These are phyloP conservation scores for Trichothecium sympodiale DNA, from an alignment of 2,329 filamentous ascomycete species.

Conservation along the genomic window DNA sequence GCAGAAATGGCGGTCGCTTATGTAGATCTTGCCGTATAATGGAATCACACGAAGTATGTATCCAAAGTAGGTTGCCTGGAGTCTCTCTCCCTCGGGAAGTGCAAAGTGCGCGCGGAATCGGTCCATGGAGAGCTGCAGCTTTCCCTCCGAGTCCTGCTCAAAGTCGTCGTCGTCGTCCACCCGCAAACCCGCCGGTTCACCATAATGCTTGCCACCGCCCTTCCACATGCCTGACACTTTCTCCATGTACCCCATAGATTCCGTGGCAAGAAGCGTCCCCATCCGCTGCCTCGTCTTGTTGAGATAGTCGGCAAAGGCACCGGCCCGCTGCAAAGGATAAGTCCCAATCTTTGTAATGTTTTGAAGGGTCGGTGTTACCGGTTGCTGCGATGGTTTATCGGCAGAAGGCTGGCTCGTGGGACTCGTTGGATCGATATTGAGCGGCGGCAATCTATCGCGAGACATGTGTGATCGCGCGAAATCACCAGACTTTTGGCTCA, in stretches of 20 bases:
- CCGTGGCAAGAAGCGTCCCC: constrained; percentile 71
- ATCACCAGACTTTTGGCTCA: too few species aligned
- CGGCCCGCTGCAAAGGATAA: constrained; percentile 75
- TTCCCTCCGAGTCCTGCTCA: constrained; percentile 49
- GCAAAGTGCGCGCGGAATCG: constrained; percentile 87
- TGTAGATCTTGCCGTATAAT: constrained; percentile 92
- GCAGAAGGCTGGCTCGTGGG: background rate
- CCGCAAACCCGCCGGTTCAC: constrained; percentile 42
- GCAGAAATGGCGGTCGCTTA: constrained; percentile 79
- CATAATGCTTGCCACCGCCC: constrained; percentile 81
- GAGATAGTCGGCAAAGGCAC: constrained; percentile 72
- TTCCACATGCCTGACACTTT: constrained; percentile 98
- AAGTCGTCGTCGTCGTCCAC: constrained; percentile 44
- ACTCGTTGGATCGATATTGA: too few species aligned
- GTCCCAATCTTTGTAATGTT: constrained; percentile 50
- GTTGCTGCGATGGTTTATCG: constrained; percentile 2
- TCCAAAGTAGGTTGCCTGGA: constrained; percentile 87
- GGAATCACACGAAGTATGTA: constrained; percentile 82
- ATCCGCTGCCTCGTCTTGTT: constrained; percentile 70
- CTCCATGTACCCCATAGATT: constrained; percentile 92
- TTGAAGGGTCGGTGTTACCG: constrained; percentile 30
- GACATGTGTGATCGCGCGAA: constrained; percentile 39
- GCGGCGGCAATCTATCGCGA: too few species aligned
- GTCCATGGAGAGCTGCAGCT: constrained; percentile 57
- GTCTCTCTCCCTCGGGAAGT: constrained; percentile 68